Conservation (phyloP, 768 basidiomycete species). For the Serendipita sp. region DNA sequence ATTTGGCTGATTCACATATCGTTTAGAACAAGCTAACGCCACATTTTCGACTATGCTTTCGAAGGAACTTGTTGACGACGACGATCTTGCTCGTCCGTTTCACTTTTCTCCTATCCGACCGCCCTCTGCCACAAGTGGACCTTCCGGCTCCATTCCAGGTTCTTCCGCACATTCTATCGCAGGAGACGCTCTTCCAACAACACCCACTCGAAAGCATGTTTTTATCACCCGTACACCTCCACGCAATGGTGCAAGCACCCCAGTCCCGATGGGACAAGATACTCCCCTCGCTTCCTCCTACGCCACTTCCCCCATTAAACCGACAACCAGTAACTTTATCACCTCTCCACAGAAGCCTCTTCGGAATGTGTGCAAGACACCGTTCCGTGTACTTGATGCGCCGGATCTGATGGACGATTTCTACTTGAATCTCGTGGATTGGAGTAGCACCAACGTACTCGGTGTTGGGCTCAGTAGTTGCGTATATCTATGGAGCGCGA, state of each 20-base stretch:
- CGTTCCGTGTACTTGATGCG: slow-evolving; percentile 91
- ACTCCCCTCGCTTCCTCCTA: slow-evolving; percentile 75
- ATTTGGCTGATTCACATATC: slow-evolving; percentile 6
- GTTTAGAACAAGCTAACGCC: slow-evolving; percentile 68
- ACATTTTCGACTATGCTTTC: slow-evolving; percentile 64
- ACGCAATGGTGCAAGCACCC: slow-evolving; percentile 14
- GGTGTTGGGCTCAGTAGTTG: slow-evolving; percentile 83
- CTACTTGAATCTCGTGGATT: slow-evolving; percentile 94
- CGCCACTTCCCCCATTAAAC: slow-evolving; percentile 76
- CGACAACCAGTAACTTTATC: slow-evolving; percentile 64
- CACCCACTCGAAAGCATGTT: slow-evolving; percentile 33
- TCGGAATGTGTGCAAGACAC: slow-evolving; percentile 79
- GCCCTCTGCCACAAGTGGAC: slow-evolving; percentile 17
- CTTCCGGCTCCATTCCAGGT: background rate
- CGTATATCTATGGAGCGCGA: slow-evolving; percentile 95
- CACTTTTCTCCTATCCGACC: slow-evolving; percentile 37
- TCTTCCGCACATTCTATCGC: slow-evolving; percentile 10
- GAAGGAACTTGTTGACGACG: slow-evolving; percentile 42
- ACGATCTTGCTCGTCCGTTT: slow-evolving; percentile 35
- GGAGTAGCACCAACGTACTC: slow-evolving; percentile 88
- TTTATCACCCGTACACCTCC: slow-evolving; percentile 18
- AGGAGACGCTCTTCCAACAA: slow-evolving; percentile 23
- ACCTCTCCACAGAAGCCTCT: slow-evolving; percentile 69
- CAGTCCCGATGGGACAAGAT: slow-evolving; percentile 12
- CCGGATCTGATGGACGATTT: slow-evolving; percentile 97